Evolutionary conservation across 352 stramenopile genomes (phyloP).

Genomic region (Phytophthora parvispora): DNA sequence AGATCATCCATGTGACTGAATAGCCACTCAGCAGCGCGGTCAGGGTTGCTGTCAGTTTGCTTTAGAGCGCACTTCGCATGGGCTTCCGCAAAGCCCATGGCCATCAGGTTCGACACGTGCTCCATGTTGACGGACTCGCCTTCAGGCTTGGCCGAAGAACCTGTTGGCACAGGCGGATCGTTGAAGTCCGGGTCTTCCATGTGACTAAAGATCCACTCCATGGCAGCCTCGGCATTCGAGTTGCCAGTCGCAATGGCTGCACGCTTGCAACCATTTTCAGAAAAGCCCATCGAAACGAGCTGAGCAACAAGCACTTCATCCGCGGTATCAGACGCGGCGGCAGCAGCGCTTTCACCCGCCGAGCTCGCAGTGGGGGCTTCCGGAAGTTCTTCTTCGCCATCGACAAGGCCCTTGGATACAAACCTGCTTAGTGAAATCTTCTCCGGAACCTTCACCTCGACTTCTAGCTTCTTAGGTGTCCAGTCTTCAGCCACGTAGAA

Average conservation of each 20-base stretch:
- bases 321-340: conserved; percentile 50
- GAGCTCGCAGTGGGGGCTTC: conserved; percentile 42
- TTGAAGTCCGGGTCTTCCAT: conserved; percentile 99
- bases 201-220: conserved; percentile 99
- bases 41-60: conserved; percentile 92
- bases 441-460: conserved; percentile 97
- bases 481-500: conserved; percentile 98
- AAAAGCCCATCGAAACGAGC: conserved; percentile 99
- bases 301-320: conserved; percentile 95
- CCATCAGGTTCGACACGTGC: conserved; percentile 68
- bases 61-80: conserved; percentile 95
- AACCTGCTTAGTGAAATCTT: conserved; percentile 86
- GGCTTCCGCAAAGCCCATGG: conserved; percentile 91
- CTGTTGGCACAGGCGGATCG: conserved; percentile 73
- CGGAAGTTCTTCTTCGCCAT: conserved; percentile 91
- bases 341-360: conserved; percentile 13
- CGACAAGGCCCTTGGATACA: conserved; percentile 86
- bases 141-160: conserved; percentile 10
- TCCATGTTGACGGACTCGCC: conserved; percentile 84
- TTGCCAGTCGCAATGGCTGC: conserved; percentile 95
- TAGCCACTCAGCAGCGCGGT: conserved; percentile 98
- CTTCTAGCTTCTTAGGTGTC: conserved; percentile 98
- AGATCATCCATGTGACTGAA: conserved; percentile 98
- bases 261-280: conserved; percentile 97
- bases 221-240: conserved; percentile 93